phyloP scores from a whole-genome alignment of 257 asterid species.

The Plantago elongata region DNA sequence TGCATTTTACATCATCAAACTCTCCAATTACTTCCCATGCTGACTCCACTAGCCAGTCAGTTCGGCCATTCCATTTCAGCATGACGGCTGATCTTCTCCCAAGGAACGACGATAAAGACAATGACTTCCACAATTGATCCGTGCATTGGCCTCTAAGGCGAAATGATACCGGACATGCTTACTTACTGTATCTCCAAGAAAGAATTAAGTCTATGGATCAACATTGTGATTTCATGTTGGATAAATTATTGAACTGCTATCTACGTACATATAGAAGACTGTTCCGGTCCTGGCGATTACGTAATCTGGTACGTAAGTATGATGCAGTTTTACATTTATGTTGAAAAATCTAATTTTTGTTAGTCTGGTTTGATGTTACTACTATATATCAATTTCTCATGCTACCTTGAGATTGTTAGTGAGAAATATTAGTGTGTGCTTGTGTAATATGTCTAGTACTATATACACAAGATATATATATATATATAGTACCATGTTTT shows the following conservation, averaged over 20 bases:
- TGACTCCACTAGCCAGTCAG: slow-evolving; percentile 22
- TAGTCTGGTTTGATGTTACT: not conserved
- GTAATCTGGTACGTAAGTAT: slow-evolving; percentile 18
- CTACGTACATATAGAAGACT: not conserved
- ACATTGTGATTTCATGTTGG: slow-evolving; percentile 29
- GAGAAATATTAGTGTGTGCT: not conserved
- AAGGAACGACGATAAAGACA: slow-evolving; percentile 21
- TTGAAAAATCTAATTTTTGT: not conserved
- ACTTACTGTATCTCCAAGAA: not conserved
- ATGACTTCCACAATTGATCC: slow-evolving; percentile 15
- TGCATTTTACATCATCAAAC: slow-evolving; percentile 30
- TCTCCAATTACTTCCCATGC: slow-evolving; percentile 20
- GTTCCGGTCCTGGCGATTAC: not conserved
- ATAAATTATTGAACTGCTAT: not conserved
- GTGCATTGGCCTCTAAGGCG: not conserved
- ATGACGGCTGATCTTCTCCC: slow-evolving; percentile 43
- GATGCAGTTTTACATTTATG: slow-evolving; percentile 1
- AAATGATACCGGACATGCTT: not conserved
- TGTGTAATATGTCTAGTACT: not conserved
- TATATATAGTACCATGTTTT: not conserved
- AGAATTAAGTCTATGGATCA: not conserved
- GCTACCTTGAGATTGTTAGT: no score
- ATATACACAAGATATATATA: not conserved
- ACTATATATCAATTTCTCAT: not conserved
- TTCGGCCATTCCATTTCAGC: slow-evolving; percentile 49